These are phyloP conservation scores for Tuctoria greenei DNA, from an alignment of 176 grass and related monocot species.

Conservation along the genomic window DNA sequence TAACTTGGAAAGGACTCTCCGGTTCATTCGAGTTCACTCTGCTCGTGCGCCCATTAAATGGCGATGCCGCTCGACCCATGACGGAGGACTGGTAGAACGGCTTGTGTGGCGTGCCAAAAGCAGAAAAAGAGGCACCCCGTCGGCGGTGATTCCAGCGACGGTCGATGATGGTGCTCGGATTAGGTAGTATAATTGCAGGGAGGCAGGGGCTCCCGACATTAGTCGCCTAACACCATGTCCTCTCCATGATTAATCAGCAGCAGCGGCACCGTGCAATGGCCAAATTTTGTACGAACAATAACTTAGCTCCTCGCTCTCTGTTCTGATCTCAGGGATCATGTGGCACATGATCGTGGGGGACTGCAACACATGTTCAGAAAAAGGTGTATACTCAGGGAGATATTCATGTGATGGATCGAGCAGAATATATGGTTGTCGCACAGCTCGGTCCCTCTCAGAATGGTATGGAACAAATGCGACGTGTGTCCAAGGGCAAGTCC, in stretches of 20 bases:
- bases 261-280: background rate
- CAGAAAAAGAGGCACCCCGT: too few relatives aligned
- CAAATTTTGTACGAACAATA: background rate
- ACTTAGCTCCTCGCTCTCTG: background rate
- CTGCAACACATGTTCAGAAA: background rate
- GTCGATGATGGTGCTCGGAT: background rate
- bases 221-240: constrained; percentile 15
- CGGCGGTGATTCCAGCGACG: constrained; percentile 23
- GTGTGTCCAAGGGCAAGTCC: background rate
- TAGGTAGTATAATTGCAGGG: constrained; percentile 13
- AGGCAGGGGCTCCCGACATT: background rate
- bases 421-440: constrained; percentile 21
- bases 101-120: too few relatives aligned
- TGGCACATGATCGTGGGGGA: background rate
- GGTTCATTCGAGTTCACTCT: background rate
- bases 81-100: too few relatives aligned
- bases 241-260: constrained; percentile 23
- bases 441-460: background rate
- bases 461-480: background rate
- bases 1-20: background rate
- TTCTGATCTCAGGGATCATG: background rate
- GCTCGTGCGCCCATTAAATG: background rate
- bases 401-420: background rate
- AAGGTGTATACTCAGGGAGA: background rate
- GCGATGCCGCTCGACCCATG: background rate